phyloP scores from a whole-genome alignment of 768 basidiomycete species.

The Baorangia bicolor region DNA sequence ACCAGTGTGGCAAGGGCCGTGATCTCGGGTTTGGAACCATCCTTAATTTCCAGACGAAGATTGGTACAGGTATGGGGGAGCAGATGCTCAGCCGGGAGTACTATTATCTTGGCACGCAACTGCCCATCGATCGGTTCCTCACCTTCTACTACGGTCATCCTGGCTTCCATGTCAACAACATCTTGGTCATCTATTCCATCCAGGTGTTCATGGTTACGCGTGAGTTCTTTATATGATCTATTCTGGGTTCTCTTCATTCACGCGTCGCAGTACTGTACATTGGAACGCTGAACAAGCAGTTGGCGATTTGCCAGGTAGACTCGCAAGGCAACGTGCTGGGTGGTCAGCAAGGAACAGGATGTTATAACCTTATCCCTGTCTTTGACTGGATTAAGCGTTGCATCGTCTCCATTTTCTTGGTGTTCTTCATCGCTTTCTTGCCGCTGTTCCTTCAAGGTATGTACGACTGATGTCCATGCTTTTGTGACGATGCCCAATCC shows the following conservation, averaged over 20 bases:
- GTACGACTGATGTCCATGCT: constrained; percentile 11
- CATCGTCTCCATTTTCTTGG: constrained; percentile 96
- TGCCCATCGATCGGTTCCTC: constrained; percentile 97
- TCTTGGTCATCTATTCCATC: constrained; percentile 96
- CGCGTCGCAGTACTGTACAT: constrained; percentile 74
- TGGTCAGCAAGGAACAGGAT: constrained; percentile 74
- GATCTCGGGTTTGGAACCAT: constrained; percentile 99
- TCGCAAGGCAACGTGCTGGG: constrained; percentile 73
- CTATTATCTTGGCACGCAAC: constrained; percentile 97
- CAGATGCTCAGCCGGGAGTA: constrained; percentile 99
- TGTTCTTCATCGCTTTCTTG: constrained; percentile 97
- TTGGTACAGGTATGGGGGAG: constrained; percentile 99
- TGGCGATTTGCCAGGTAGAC: constrained; percentile 86
- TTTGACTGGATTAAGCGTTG: constrained; percentile 98
- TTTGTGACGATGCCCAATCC: constrained; percentile 1
- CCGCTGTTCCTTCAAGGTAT: constrained; percentile 94
- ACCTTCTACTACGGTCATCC: constrained; percentile 99
- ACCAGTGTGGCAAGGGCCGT: constrained; percentile 98
- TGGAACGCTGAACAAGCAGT: constrained; percentile 93
- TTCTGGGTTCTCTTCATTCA: constrained; percentile 3
- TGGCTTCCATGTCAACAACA: constrained; percentile 99
- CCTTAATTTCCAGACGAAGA: constrained; percentile 99
- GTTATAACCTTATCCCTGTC: constrained; percentile 94
- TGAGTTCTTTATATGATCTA: constrained; percentile 41
- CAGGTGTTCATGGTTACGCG: constrained; percentile 96